Evolutionary conservation across 768 basidiomycete species (phyloP), one percentile per base, ranked within the genome.

Genomic region (Gloeostereum incarnatum): DNA sequence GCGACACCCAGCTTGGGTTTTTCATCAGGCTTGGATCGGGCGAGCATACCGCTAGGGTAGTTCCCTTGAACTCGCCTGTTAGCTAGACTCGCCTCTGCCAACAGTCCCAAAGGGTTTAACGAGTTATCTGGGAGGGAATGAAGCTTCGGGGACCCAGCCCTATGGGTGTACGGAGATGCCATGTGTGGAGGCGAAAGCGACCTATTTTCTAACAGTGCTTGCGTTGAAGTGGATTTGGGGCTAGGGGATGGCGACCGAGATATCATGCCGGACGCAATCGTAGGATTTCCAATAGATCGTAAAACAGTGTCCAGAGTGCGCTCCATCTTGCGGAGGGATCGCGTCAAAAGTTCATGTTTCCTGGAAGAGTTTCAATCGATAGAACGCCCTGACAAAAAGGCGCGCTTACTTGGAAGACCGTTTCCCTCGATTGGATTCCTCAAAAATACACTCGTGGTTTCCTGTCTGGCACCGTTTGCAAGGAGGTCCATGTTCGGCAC

Each of bases 391-490:
- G 41, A 49, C 39, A 32, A 47, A 19, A 38, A 42, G 32, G 16
- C 34, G 16, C 16, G 49, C 71, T 46, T 59, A 88, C 87, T 87
- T 89, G 39, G 82, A 73, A 16, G 84, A 77, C 8, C 88, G 78
- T 57, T 93, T 94, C 29, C 96, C 96, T 34, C 96, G 75, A 55
- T 97, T 93, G 2, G 86, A 90, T 56, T 97, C 94, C 62, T 98
- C 92, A 46, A 99, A 98, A 31, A 96, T 75, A 53, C 96, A 99
- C 49, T 94, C 89, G 51, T 93, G 85, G 47, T 75, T 75, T 14
- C 85, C 81, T 0, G 77, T 52, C 32, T 63, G 60, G 50, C 91
- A 96, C 16, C 91, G 81, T 52, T 91, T 93, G 65, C 91, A 96
- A 0, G 91, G 88, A 0, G 85, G 85, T 0, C 90, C 91, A 27